Conservation (phyloP, 441 rosid species). For the Pelargonium fulgidum region DNA sequence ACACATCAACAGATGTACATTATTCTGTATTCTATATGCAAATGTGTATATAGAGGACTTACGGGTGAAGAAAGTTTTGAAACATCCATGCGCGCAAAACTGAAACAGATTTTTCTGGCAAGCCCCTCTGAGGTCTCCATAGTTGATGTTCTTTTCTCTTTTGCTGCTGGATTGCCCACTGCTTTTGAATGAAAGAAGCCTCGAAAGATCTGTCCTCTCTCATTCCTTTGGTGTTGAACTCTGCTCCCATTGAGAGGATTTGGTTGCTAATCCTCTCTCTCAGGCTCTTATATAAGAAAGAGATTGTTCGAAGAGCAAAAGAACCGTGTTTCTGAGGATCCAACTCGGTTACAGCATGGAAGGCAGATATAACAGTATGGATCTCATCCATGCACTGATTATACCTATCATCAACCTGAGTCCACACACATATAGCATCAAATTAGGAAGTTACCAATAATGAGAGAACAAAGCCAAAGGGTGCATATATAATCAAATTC, state of each 20-base stretch:
- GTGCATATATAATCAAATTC: too few species aligned
- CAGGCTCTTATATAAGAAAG: slow-evolving; percentile 59
- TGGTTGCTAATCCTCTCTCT: slow-evolving; percentile 77
- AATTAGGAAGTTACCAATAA: too few species aligned
- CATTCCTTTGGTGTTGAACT: slow-evolving; percentile 18
- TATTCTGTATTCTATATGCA: background rate
- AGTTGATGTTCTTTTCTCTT: slow-evolving; percentile 55
- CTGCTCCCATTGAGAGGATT: slow-evolving; percentile 63
- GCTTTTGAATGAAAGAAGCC: slow-evolving; percentile 49
- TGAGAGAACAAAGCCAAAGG: too few species aligned
- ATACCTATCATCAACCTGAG: slow-evolving; percentile 77
- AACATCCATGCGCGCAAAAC: slow-evolving; percentile 94
- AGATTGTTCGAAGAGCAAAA: slow-evolving; percentile 65
- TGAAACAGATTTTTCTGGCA: slow-evolving; percentile 79
- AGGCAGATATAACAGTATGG: slow-evolving; percentile 81
- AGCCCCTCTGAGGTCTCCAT: slow-evolving; percentile 92
- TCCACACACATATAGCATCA: background rate
- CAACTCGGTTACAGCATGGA: slow-evolving; percentile 82
- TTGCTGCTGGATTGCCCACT: slow-evolving; percentile 70
- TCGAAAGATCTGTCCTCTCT: slow-evolving; percentile 42
- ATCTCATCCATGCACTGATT: slow-evolving; percentile 78
- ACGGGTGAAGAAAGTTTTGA: slow-evolving; percentile 97
- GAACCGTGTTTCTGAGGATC: slow-evolving; percentile 71
- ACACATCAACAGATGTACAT: background rate
- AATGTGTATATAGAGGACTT: slow-evolving; percentile 17